phyloP scores from a whole-genome alignment of 2,329 filamentous ascomycete genomes.

The Monosporascus sp. region DNA sequence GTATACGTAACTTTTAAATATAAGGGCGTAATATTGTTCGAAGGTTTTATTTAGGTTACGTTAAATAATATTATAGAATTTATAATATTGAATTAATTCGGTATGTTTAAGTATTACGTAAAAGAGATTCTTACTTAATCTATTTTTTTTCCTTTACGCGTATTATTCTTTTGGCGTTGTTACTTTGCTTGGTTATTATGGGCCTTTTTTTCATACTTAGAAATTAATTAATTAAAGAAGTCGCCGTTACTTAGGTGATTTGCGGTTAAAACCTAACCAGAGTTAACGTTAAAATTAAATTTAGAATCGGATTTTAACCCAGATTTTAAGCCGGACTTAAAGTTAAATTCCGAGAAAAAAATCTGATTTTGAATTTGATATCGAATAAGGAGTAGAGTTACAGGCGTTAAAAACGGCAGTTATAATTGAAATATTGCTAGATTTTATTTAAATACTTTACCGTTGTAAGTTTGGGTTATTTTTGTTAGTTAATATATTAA shows the following conservation, averaged over 20 bases:
- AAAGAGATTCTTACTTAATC: conserved; percentile 8
- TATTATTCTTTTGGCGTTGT: conserved; percentile 14
- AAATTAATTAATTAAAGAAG: conserved; percentile 11
- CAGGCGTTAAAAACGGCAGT: no score
- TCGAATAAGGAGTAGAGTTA: no score
- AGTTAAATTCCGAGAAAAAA: not conserved
- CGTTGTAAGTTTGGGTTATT: no score
- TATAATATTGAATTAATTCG: conserved; percentile 6
- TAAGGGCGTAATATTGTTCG: conserved; percentile 7
- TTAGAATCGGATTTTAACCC: no score
- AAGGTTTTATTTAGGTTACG: conserved; percentile 7
- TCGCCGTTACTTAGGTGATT: not conserved
- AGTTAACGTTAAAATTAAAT: conserved; percentile 7
- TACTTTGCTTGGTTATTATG: conserved; percentile 13
- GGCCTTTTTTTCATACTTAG: conserved; percentile 10
- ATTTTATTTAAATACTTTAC: no score
- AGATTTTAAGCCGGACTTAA: not conserved
- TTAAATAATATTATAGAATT: conserved; percentile 8
- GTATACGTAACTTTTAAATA: conserved; percentile 17
- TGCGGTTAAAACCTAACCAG: conserved; percentile 9
- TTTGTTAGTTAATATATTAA: no score
- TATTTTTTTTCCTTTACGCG: conserved; percentile 10
- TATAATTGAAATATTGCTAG: no score
- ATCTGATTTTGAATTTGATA: not conserved
- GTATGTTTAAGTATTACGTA: not conserved